A percentile compares a stretch with the other conserved stretches of the same genome.
phyloP scores from a whole-genome alignment of 305 asterid species.

The Nicotiana rustica region DNA sequence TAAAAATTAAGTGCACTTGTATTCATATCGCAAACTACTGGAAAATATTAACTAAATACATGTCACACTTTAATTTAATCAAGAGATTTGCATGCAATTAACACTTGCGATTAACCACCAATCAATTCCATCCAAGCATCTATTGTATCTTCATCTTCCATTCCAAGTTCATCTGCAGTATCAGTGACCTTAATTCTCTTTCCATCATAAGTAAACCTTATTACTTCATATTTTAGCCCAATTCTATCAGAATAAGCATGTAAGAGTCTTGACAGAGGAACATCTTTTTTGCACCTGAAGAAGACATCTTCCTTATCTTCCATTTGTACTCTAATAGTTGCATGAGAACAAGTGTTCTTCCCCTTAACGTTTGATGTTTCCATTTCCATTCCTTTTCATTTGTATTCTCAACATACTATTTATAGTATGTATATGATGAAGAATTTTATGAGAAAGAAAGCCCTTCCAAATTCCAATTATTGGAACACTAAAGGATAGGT shows the following conservation, averaged over 20 bases:
- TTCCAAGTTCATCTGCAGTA: constrained; percentile 2
- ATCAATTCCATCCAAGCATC: constrained; percentile 32
- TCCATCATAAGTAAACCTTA: constrained; percentile 29
- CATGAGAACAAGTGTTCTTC: not conserved
- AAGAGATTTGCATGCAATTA: too few species aligned
- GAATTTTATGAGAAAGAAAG: too few species aligned
- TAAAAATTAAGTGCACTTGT: too few species aligned
- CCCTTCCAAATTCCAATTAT: too few species aligned
- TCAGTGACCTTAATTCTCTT: not conserved
- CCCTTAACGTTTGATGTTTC: too few species aligned
- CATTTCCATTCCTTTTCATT: too few species aligned
- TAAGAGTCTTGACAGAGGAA: not conserved
- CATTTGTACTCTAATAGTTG: constrained; percentile 2
- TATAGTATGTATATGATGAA: too few species aligned
- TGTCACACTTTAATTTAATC: too few species aligned
- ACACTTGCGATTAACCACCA: constrained; percentile 4
- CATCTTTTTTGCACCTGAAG: not conserved
- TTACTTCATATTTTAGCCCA: not conserved
- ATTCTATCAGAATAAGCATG: not conserved
- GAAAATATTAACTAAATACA: too few species aligned
- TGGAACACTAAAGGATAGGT: too few species aligned
- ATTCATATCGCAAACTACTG: too few species aligned
- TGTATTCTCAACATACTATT: too few species aligned
- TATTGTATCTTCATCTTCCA: constrained; percentile 25
- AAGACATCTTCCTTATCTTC: not conserved